Evolutionary conservation across 1,284 basidiomycete genomes (phyloP).

Genomic region (Pholiota adiposa): DNA sequence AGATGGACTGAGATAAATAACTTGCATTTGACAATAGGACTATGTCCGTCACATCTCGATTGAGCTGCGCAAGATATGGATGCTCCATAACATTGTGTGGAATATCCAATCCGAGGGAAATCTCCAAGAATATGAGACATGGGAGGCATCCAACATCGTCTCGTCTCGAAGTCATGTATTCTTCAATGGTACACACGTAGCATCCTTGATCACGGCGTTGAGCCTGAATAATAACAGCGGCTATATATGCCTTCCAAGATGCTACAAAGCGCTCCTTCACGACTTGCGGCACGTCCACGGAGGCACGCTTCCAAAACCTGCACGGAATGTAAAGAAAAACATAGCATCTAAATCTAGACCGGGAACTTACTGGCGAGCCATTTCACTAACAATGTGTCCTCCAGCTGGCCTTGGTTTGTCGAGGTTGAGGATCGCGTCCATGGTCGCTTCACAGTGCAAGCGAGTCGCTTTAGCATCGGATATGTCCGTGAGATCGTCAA

Average conservation of each 20-base stretch:
- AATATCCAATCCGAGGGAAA: slow-evolving; percentile 7
- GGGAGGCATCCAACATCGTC: slow-evolving; percentile 8
- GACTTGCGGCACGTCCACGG: too few relatives aligned
- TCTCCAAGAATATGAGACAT: slow-evolving; percentile 6
- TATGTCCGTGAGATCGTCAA: too few relatives aligned
- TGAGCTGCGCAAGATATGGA: not conserved
- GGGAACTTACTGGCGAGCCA: too few relatives aligned
- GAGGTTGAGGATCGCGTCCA: too few relatives aligned
- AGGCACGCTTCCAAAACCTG: too few relatives aligned
- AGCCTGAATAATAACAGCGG: slow-evolving; percentile 10
- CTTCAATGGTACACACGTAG: slow-evolving; percentile 12
- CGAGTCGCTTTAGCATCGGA: too few relatives aligned
- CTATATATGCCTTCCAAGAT: slow-evolving; percentile 6
- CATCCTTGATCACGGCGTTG: slow-evolving; percentile 1
- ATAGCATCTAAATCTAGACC: too few relatives aligned
- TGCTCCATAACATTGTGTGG: slow-evolving; percentile 10
- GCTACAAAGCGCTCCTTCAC: slow-evolving; percentile 10
- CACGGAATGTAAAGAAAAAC: too few relatives aligned
- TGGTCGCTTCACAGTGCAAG: too few relatives aligned
- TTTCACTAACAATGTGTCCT: too few relatives aligned
- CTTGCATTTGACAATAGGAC: slow-evolving; percentile 9
- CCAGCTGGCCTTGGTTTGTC: too few relatives aligned
- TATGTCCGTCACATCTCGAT: not conserved
- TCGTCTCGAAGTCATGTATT: slow-evolving; percentile 7
- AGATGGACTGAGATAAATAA: too few relatives aligned